Percentiles rank a stretch among this genome's conserved stretches.
Conservation (phyloP, 2,329 filamentous ascomycete genomes). For the Pleurostoma richardsiae region DNA sequence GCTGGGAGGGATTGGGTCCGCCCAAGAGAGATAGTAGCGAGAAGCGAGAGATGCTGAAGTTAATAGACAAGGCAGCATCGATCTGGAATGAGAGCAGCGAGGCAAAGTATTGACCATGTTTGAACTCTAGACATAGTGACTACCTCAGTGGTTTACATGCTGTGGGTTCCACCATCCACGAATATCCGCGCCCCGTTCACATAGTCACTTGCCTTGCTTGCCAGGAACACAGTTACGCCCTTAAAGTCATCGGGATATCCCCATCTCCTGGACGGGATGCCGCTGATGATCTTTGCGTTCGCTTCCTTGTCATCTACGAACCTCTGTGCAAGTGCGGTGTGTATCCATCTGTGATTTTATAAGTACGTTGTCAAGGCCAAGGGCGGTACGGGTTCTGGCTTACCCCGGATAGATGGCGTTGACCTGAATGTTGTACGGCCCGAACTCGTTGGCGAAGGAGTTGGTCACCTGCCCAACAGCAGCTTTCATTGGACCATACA, state of each 20-base stretch:
- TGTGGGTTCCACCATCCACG: constrained; percentile 53
- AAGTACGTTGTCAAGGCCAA: neutral
- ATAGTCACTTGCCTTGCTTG: constrained; percentile 56
- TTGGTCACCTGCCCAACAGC: constrained; percentile 12
- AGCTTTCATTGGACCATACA: constrained; percentile 11
- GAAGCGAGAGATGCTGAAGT: too few species aligned
- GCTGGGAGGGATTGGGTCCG: too few species aligned
- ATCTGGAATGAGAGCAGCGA: too few species aligned
- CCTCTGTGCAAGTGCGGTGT: constrained; percentile 5
- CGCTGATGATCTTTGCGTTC: constrained; percentile 53
- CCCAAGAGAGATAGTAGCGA: too few species aligned
- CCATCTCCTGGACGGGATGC: constrained; percentile 64
- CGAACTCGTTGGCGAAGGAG: constrained; percentile 11
- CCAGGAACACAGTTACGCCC: constrained; percentile 58
- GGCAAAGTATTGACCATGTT: too few species aligned
- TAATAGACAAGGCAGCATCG: too few species aligned
- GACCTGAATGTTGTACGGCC: constrained; percentile 9
- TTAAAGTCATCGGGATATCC: constrained; percentile 64
- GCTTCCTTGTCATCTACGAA: constrained; percentile 49
- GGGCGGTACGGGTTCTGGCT: neutral
- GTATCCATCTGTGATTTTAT: constrained; percentile 5
- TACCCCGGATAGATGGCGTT: constrained; percentile 10
- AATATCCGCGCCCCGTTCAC: constrained; percentile 60
- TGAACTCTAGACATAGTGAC: neutral
- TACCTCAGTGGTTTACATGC: constrained; percentile 2